Evolutionary conservation across 306 rosid species (phyloP).

Genomic region (Ormosia emarginata): DNA sequence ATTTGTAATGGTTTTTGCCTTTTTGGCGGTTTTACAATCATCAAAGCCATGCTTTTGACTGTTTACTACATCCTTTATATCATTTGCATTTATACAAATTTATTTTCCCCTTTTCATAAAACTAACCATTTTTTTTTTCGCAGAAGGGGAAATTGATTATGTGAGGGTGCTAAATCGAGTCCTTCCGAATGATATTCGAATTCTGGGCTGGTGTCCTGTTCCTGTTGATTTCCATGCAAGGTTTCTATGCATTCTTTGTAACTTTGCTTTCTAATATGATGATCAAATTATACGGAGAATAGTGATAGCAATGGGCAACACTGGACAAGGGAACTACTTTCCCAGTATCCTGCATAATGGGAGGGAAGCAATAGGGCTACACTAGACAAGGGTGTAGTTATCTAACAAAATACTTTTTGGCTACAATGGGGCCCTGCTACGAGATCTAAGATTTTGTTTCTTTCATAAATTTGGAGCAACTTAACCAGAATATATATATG

Average conservation of each 20-base stretch:
- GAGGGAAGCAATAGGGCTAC: slow-evolving; percentile 1
- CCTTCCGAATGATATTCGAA: slow-evolving; percentile 81
- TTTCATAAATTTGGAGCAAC: slow-evolving; percentile 1
- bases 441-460: background rate
- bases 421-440: background rate
- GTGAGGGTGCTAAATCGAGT: slow-evolving; percentile 85
- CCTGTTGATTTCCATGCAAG: slow-evolving; percentile 89
- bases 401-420: slow-evolving; percentile 8
- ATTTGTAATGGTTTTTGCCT: background rate
- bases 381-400: background rate
- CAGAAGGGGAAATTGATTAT: slow-evolving; percentile 86
- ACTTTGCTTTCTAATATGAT: slow-evolving; percentile 18
- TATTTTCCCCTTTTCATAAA: slow-evolving; percentile 5
- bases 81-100: background rate
- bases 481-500: background rate
- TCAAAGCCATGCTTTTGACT: background rate
- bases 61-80: background rate
- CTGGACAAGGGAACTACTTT: background rate
- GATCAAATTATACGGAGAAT: slow-evolving; percentile 4
- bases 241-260: slow-evolving; percentile 44
- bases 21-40: background rate
- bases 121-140: slow-evolving; percentile 3
- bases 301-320: slow-evolving; percentile 12
- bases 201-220: slow-evolving; percentile 84
- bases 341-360: background rate